These are phyloP conservation scores for Saccharomycopsis synnaedendra DNA, from an alignment of 805 yeast genomes.

Conservation along the genomic window DNA sequence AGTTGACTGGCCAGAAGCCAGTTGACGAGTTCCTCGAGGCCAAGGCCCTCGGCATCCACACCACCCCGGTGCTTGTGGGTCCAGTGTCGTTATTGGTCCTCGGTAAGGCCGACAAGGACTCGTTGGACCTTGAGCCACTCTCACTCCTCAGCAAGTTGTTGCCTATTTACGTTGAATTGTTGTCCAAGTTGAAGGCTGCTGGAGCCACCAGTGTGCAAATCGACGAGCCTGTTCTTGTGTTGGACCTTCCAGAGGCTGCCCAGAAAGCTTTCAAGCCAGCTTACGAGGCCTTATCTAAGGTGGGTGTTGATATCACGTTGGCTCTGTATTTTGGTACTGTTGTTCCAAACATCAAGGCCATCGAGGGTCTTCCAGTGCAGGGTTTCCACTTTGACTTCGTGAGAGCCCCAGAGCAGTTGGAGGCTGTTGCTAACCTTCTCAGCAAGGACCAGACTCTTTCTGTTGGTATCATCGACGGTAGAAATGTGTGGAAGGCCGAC, in stretches of 20 bases:
- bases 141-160: constrained; percentile 77
- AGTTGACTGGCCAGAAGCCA: constrained; percentile 93
- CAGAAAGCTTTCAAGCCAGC: constrained; percentile 85
- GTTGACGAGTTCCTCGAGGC: constrained; percentile 97
- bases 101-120: constrained; percentile 98
- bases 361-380: constrained; percentile 83
- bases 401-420: constrained; percentile 94
- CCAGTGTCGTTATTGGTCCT: constrained; percentile 90
- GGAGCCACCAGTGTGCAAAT: constrained; percentile 95
- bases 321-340: constrained; percentile 98
- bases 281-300: constrained; percentile 57
- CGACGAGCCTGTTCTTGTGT: constrained; percentile 94
- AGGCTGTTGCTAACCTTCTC: constrained; percentile 60
- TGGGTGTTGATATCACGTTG: constrained; percentile 57
- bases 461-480: constrained; percentile 96
- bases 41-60: constrained; percentile 87
- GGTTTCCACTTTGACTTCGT: constrained; percentile 96
- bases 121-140: constrained; percentile 89
- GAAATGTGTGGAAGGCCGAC: constrained; percentile 99
- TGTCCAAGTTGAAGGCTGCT: constrained; percentile 79
- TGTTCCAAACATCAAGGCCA: constrained; percentile 86
- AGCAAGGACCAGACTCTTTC: constrained; percentile 69
- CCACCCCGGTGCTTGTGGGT: constrained; percentile 96
- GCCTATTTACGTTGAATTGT: constrained; percentile 87
- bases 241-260: constrained; percentile 79